phyloP scores from a whole-genome alignment of 257 asterid genomes.

The Solanum bulbocastanum region DNA sequence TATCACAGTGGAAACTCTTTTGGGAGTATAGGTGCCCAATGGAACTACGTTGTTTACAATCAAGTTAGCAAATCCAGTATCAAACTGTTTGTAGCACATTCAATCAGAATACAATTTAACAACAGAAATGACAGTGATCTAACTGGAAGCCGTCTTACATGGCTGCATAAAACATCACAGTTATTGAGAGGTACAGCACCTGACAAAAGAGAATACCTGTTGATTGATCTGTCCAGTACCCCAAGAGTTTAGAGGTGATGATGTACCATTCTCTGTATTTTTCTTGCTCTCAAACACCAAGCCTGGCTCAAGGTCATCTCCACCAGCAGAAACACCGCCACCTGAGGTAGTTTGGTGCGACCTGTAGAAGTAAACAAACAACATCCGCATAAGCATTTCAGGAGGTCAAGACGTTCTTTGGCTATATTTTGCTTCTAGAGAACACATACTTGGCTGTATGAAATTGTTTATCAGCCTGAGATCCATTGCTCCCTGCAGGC shows the following conservation, averaged over 20 bases:
- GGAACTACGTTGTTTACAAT: not conserved
- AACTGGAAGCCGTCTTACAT: not conserved
- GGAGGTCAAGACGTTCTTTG: not conserved
- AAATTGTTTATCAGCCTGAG: slow-evolving; percentile 25
- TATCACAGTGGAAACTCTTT: not conserved
- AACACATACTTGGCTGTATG: slow-evolving; percentile 34
- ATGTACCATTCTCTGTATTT: slow-evolving; percentile 22
- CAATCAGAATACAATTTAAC: not conserved
- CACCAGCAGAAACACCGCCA: slow-evolving; percentile 29
- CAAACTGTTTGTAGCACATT: not conserved
- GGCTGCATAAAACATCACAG: not conserved
- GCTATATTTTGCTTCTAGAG: not conserved
- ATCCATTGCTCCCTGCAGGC: slow-evolving; percentile 46
- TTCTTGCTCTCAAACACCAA: slow-evolving; percentile 49
- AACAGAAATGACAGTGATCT: not conserved
- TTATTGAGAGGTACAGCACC: not conserved
- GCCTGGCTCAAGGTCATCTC: slow-evolving; percentile 34
- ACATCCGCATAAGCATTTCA: slow-evolving; percentile 6
- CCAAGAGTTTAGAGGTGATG: slow-evolving; percentile 34
- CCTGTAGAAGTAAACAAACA: slow-evolving; percentile 30
- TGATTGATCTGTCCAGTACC: slow-evolving; percentile 28
- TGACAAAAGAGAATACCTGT: slow-evolving; percentile 20
- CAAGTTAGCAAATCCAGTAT: not conserved
- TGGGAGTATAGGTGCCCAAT: not conserved
- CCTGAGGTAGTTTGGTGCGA: slow-evolving; percentile 27